These are phyloP conservation scores for Petunia axillaris DNA, from an alignment of 257 asterid species.

Conservation along the genomic window DNA sequence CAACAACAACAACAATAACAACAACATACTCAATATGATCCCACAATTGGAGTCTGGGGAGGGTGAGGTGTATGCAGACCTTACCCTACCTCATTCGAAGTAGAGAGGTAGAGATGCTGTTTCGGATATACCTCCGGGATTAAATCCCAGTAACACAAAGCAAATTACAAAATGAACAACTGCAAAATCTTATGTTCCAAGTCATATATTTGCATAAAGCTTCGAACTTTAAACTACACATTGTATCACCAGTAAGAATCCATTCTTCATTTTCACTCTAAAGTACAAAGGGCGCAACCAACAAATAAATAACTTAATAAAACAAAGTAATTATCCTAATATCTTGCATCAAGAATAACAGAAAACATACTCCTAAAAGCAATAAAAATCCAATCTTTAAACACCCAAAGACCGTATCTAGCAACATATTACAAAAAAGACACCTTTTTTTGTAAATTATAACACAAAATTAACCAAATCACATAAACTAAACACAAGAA, in stretches of 20 bases:
- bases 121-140: background rate
- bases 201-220: background rate
- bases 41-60: background rate
- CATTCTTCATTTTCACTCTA: too few species aligned
- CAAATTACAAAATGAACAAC: background rate
- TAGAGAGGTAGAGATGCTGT: background rate
- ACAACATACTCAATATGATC: background rate
- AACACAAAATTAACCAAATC: background rate
- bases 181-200: background rate
- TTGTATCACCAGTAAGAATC: too few species aligned
- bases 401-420: constrained; percentile 18
- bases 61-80: background rate
- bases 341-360: constrained; percentile 8
- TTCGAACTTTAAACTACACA: too few species aligned
- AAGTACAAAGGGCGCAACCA: too few species aligned
- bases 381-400: background rate
- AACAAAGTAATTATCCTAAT: background rate
- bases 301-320: too few species aligned
- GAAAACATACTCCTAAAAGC: constrained; percentile 1
- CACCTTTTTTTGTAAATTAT: constrained; percentile 23
- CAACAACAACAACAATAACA: background rate
- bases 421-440: constrained; percentile 32
- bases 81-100: background rate
- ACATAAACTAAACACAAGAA: constrained; percentile 17
- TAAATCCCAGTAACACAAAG: background rate